phyloP scores from a whole-genome alignment of 2,329 filamentous ascomycete species.

The Hawksworthiomyces lignivorus region DNA sequence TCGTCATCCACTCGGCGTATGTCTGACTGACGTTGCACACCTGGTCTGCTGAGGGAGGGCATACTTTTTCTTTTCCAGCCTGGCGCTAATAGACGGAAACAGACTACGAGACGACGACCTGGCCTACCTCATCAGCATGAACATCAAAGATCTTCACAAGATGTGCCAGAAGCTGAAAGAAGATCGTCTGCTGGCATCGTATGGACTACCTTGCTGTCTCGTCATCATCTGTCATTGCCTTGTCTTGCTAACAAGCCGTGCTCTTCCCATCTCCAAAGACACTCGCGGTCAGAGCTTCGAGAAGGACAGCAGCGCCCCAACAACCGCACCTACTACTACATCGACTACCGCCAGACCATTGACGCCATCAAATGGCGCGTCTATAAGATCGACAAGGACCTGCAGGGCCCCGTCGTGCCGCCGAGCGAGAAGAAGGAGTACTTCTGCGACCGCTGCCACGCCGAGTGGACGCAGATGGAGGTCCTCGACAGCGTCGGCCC shows the following conservation, averaged over 20 bases:
- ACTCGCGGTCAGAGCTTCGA: slow-evolving; percentile 67
- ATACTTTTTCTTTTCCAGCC: background rate
- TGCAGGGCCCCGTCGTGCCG: slow-evolving; percentile 75
- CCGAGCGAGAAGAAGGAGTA: slow-evolving; percentile 88
- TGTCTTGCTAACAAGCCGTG: slow-evolving; percentile 1
- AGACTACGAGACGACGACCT: slow-evolving; percentile 75
- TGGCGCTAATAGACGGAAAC: background rate
- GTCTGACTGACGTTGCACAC: slow-evolving; percentile 28
- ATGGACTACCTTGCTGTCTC: slow-evolving; percentile 20
- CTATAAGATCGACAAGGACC: slow-evolving; percentile 78
- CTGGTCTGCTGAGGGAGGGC: too few species aligned
- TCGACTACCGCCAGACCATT: slow-evolving; percentile 88
- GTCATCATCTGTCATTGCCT: background rate
- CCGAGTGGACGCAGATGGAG: slow-evolving; percentile 85
- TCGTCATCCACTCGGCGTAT: slow-evolving; percentile 74
- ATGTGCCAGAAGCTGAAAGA: slow-evolving; percentile 78
- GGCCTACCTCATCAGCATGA: slow-evolving; percentile 77
- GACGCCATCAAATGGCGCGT: slow-evolving; percentile 95
- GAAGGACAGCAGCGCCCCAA: slow-evolving; percentile 76
- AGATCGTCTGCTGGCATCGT: slow-evolving; percentile 78
- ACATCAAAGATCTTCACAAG: slow-evolving; percentile 86
- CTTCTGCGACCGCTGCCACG: slow-evolving; percentile 70
- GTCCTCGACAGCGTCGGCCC: slow-evolving; percentile 69
- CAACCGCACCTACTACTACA: slow-evolving; percentile 91
- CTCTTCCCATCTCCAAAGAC: slow-evolving; percentile 35